Evolutionary conservation across 257 asterid genomes (phyloP).

Genomic region (Rehmannia glutinosa): DNA sequence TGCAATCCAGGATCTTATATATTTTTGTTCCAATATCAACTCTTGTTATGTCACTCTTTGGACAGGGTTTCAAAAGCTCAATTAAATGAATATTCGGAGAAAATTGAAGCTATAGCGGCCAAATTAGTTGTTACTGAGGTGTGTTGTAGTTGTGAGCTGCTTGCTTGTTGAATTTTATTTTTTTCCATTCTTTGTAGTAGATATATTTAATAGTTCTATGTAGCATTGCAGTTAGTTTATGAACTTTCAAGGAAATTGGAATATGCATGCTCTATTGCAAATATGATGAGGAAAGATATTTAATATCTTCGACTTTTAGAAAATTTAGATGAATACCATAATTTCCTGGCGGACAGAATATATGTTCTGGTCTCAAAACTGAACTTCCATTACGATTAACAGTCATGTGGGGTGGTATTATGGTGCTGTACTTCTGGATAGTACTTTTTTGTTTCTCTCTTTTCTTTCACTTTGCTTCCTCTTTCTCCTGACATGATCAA

Average conservation of each 20-base stretch:
- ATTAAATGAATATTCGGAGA: slow-evolving; percentile 66
- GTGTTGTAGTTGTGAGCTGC: slow-evolving; percentile 8
- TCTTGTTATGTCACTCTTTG: neutral
- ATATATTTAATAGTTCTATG: neutral
- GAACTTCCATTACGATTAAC: neutral
- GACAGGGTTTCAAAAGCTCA: slow-evolving; percentile 73
- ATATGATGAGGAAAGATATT: neutral
- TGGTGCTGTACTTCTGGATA: neutral
- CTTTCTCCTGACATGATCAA: neutral
- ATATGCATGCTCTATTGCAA: neutral
- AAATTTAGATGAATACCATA: neutral
- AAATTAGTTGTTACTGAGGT: slow-evolving; percentile 59
- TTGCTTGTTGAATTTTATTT: neutral
- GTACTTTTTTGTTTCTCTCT: neutral
- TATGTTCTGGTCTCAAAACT: neutral
- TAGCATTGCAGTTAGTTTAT: neutral
- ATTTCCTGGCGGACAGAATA: neutral
- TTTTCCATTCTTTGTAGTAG: neutral
- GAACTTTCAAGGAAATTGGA: neutral
- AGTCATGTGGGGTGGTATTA: neutral
- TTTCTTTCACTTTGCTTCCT: neutral
- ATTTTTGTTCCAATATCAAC: neutral
- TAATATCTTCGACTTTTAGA: neutral
- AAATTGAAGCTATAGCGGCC: slow-evolving; percentile 77
- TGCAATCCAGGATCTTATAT: neutral